These are phyloP conservation scores for Xerocomus brunneocitrinus DNA, from an alignment of 768 basidiomycete species.

Conservation along the genomic window DNA sequence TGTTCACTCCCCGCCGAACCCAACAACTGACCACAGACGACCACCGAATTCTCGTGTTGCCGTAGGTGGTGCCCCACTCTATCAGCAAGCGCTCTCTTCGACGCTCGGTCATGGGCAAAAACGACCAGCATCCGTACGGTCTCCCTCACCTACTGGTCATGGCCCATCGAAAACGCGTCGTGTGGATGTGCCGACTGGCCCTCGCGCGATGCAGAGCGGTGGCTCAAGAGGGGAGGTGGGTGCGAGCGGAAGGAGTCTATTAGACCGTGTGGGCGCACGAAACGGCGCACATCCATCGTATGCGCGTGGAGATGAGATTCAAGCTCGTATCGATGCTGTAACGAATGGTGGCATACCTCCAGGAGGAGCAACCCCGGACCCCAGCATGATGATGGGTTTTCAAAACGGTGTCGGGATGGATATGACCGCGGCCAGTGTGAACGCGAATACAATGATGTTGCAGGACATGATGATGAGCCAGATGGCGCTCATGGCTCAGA, in stretches of 20 bases:
- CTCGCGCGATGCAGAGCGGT: slow-evolving; percentile 66
- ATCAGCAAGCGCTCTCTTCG: slow-evolving; percentile 72
- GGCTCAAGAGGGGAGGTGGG: slow-evolving; percentile 18
- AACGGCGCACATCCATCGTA: slow-evolving; percentile 32
- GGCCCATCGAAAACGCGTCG: slow-evolving; percentile 70
- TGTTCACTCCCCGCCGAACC: slow-evolving; percentile 16
- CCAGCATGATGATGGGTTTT: slow-evolving; percentile 42
- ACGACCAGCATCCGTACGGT: slow-evolving; percentile 60
- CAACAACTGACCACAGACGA: slow-evolving; percentile 26
- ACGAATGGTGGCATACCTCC: slow-evolving; percentile 46
- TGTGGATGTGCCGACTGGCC: slow-evolving; percentile 77
- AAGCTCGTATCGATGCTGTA: slow-evolving; percentile 75
- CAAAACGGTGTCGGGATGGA: slow-evolving; percentile 43
- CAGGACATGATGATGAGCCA: slow-evolving; percentile 92
- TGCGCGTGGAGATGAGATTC: slow-evolving; percentile 61
- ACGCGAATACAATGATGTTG: slow-evolving; percentile 61
- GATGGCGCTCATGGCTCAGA: slow-evolving; percentile 91
- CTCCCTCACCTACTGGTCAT: slow-evolving; percentile 56
- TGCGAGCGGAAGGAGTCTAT: slow-evolving; percentile 53
- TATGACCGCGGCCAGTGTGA: slow-evolving; percentile 48
- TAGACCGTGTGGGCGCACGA: slow-evolving; percentile 75
- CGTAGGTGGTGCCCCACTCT: slow-evolving; percentile 41
- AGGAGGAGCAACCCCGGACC: slow-evolving; percentile 29
- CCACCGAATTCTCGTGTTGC: slow-evolving; percentile 45
- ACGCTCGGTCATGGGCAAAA: slow-evolving; percentile 52